Evolutionary conservation across 2,329 filamentous ascomycete species (phyloP), one percentile per base, ranked within the genome.

Genomic region (Whalleya microplaca): DNA sequence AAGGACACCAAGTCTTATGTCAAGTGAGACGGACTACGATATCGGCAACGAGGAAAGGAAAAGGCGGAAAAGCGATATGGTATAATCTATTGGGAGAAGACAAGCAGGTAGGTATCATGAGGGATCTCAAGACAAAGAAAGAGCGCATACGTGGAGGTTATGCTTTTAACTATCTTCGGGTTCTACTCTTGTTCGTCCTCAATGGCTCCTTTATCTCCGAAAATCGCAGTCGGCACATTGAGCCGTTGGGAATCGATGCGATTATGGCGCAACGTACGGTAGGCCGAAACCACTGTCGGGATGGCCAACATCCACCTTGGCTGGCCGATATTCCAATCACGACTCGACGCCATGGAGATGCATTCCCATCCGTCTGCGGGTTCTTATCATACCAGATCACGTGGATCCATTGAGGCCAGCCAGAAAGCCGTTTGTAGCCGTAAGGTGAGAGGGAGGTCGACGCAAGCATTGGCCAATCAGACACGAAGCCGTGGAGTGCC

Each of bases 351-450:
- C 63, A 66, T 51, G 56, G 53, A 54, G 58, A 66, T 61, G 64
- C 56, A 58, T 43, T 40, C 48, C 55, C 54, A 60, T 52, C 47
- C 55, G 49, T 12, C 51, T 51, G 46, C 49, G 20, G 44, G 59
- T 50, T 62, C 68, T 71, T 70, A 70, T 71, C 66, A 52, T 56
- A 55, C 48, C 49, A 32, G 51, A 63, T 71, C 69, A 71, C 68
- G 70, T 71, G 69, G 65, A 53, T 41, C 64, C 58, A 50, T 55
- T 49, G 45, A 48, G 48, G 64, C 50, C 48, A 50, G 43, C 46
- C 45, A 45, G 53, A 69, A 66, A 66, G 70, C 70, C 70, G 70
- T 59, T 56, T 54, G 58, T 72, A 72, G 55, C 70, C 70, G 70
- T 61, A 8, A 44, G 55, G 45, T 44, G 37, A 51, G 55, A 47